Conservation (phyloP, 2,329 filamentous ascomycete genomes). For the Monosporascus ibericus region DNA sequence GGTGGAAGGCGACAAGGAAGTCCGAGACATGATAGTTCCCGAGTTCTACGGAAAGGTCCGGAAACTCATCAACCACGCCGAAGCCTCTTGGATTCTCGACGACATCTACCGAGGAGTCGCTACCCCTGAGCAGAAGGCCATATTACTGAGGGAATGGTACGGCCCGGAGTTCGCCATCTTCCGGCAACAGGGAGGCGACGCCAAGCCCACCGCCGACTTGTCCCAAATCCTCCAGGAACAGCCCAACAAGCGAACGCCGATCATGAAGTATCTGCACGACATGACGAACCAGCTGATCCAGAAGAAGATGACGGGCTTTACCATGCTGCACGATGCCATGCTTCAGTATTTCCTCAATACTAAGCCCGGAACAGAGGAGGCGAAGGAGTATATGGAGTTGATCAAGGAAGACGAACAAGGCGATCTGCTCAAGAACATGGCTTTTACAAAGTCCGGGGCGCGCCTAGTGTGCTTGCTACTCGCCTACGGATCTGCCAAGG, state of each 20-base stretch:
- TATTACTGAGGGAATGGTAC: slow-evolving; percentile 90
- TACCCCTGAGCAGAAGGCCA: slow-evolving; percentile 77
- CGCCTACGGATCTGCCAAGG: slow-evolving; percentile 83
- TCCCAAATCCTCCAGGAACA: slow-evolving; percentile 66
- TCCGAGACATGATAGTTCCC: slow-evolving; percentile 80
- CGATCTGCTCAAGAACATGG: slow-evolving; percentile 89
- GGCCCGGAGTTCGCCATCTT: slow-evolving; percentile 87
- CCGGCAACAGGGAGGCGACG: slow-evolving; percentile 47
- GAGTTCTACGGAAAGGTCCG: slow-evolving; percentile 94
- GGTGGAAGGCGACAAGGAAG: slow-evolving; percentile 82
- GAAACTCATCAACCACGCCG: slow-evolving; percentile 89
- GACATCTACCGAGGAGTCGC: slow-evolving; percentile 91
- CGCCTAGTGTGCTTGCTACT: slow-evolving; percentile 75
- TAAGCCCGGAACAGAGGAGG: slow-evolving; percentile 71
- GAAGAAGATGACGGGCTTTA: slow-evolving; percentile 95
- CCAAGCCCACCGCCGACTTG: slow-evolving; percentile 59
- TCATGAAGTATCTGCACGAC: slow-evolving; percentile 78
- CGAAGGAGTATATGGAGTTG: slow-evolving; percentile 80
- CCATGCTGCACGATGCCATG: slow-evolving; percentile 97
- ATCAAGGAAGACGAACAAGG: slow-evolving; percentile 88
- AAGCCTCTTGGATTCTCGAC: slow-evolving; percentile 96
- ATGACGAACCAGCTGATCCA: slow-evolving; percentile 90
- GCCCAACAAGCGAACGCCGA: slow-evolving; percentile 79
- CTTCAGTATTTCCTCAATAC: slow-evolving; percentile 87
- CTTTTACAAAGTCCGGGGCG: slow-evolving; percentile 86